phyloP scores from a whole-genome alignment of 164 flowering plant species.

The Kingdonia uniflora region DNA sequence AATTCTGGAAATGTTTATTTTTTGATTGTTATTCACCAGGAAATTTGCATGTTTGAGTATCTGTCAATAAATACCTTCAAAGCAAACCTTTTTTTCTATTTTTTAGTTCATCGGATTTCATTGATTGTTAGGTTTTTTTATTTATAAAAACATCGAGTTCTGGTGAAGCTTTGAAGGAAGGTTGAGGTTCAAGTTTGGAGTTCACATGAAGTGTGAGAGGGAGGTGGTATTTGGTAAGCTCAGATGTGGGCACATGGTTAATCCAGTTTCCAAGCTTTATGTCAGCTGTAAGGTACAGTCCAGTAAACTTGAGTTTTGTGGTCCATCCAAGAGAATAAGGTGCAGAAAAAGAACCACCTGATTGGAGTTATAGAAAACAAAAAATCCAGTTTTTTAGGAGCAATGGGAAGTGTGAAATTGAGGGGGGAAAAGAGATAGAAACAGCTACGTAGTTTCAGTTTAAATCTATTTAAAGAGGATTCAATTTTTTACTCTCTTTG shows the following conservation, averaged over 20 bases:
- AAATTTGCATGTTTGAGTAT: too few relatives aligned
- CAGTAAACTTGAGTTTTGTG: conserved; percentile 28
- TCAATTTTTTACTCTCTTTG: not conserved
- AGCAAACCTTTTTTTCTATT: too few relatives aligned
- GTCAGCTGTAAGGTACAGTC: too few relatives aligned
- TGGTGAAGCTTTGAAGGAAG: too few relatives aligned
- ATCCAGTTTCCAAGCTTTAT: conserved; percentile 43
- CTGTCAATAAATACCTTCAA: too few relatives aligned
- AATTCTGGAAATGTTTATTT: too few relatives aligned
- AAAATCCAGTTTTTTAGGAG: conserved; percentile 23
- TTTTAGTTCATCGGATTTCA: too few relatives aligned
- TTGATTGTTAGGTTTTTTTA: too few relatives aligned
- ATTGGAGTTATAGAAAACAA: conserved; percentile 24
- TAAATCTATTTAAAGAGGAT: conserved; percentile 4
- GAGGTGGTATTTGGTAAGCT: conserved; percentile 58
- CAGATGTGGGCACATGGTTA: conserved; percentile 61
- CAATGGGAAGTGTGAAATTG: conserved; percentile 21
- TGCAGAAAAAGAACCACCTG: conserved; percentile 12
- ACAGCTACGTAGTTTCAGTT: conserved; percentile 18
- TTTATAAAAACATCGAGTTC: too few relatives aligned
- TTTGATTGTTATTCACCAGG: too few relatives aligned
- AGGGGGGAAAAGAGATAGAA: conserved; percentile 5
- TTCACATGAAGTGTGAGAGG: conserved; percentile 17
- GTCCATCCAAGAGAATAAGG: conserved; percentile 32
- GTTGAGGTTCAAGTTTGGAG: too few relatives aligned